Evolutionary conservation across 2,329 filamentous ascomycete genomes (phyloP), one percentile per base, ranked within the genome.

Genomic region (Cladosporium sp.): DNA sequence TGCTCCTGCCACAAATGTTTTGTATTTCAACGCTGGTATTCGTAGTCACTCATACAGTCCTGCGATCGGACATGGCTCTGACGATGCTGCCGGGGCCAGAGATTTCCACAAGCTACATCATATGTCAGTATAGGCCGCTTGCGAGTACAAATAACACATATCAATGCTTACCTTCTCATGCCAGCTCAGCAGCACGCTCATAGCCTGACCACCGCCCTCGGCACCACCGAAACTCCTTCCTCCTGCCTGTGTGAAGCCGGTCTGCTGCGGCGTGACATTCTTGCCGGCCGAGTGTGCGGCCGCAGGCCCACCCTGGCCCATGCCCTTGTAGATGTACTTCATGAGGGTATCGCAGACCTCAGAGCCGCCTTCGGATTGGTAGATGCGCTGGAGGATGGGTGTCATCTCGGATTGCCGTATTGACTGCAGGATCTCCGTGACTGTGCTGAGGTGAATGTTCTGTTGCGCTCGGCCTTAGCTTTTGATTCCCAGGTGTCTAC

Each of bases 141-240:
- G 9, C n/a, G 9, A 9, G 34, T 13, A 35, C 13, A 33, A 22
- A 5, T 7, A 19, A 37, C 22, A 53, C 10, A 53, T 16, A 31
- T 13, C 41, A 19, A 6, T 49, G 55, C 59, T 49, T 68, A 77
- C 74, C 75, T 96, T 98, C 77, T 98, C 93, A 69, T 98, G 93
- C 93, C 93, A 98, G 73, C 90, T 96, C 61, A 98, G 76, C 68
- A 98, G 71, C 48, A 98, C 93, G 68, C 93, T 97, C 93, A 97
- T 97, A 50, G 86, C 87, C 53, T 90, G 85, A 34, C 89, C 87
- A 57, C 89, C 85, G 43, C 88, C 86, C 54, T 83, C 82, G 42
- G 79, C 81, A 50, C 79, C 78, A 56, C 80, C 72, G 60, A 81
- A 68, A 52, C 59, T 66, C 53, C 66, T 56, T 3, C 65, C 66